Base-by-base conservation (phyloP, 169 alveolate species). In the Plasmodium knowlesi region DNA sequence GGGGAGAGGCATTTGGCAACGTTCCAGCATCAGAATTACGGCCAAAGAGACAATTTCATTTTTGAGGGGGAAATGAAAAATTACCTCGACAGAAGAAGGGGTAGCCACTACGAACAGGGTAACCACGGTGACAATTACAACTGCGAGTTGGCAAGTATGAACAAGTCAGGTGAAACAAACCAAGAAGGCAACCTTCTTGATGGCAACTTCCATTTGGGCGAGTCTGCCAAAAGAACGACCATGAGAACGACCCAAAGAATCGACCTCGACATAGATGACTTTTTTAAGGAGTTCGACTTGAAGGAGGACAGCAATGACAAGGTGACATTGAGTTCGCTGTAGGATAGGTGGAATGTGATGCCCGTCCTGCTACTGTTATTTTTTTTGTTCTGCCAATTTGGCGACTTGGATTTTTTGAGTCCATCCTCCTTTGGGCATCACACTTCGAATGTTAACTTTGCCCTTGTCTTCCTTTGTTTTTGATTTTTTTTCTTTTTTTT, bases 241-340 rank as follows among this genome's bases (percentile, higher is more conserved):
- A 10, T 0, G 14, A 3, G 10, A 43, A 46, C 37, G 28, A 25
- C 61, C 81, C 81, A 88, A 78, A 88, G 25, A 61, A 57, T 61
- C 8, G 57, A 88, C 39, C 28, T 88, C 43, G 82, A 88, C 72
- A 88, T 88, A 12, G 83, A 88, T 88, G 83, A 78, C 34, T 88
- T 88, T 57, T 88, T 88, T 88, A 80, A 88, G 41, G 94, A 88
- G 70, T 88, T 88, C 71, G 83, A 88, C 50, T 19, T 88, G 50
- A 67, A 70, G 10, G 72, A 57, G 50, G 94, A 88, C 19, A 32
- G 61, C 28, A 57, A 34, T 37, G 72, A 54, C 10, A 88, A 32
- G 50, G 72, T 88, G 28, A 88, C 78, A 32, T 61, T 88, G 22
- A 88, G 85, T 39, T 88, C 71, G 25, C 70, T 88, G 30, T 43